A percentile compares a stretch with the other conserved stretches of the same genome.
phyloP scores from a whole-genome alignment of 768 basidiomycete genomes.

The Leccinum fibrillosum region DNA sequence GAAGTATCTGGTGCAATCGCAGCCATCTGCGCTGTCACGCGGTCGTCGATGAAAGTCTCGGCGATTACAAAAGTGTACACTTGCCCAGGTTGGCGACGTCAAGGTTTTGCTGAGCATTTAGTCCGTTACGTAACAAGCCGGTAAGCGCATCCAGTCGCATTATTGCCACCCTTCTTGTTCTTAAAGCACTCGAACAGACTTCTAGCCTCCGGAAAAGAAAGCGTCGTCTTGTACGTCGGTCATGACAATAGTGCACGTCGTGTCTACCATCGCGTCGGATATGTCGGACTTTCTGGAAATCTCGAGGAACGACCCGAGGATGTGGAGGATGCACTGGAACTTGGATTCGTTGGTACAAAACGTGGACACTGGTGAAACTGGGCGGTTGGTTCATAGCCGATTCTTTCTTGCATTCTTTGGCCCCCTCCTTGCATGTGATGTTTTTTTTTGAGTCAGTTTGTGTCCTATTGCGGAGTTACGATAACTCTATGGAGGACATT shows the following conservation, averaged over 20 bases:
- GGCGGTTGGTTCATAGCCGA: neutral
- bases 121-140: conserved; percentile 45
- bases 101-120: conserved; percentile 49
- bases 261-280: conserved; percentile 55
- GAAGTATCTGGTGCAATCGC: conserved; percentile 40
- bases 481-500: no score
- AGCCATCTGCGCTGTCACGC: conserved; percentile 55
- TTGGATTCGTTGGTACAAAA: conserved; percentile 46
- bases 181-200: conserved; percentile 27
- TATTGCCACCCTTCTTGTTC: neutral
- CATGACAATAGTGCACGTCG: conserved; percentile 47
- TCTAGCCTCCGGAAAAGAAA: conserved; percentile 41
- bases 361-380: conserved; percentile 51
- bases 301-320: conserved; percentile 32
- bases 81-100: conserved; percentile 40
- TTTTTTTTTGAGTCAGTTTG: no score
- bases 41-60: conserved; percentile 45
- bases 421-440: neutral
- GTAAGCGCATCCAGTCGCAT: conserved; percentile 27
- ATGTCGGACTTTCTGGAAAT: conserved; percentile 41
- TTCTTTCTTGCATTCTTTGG: neutral
- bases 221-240: conserved; percentile 54
- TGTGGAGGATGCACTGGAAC: conserved; percentile 49
- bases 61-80: conserved; percentile 62
- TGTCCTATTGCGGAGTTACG: no score